Base-by-base conservation (phyloP, 148 eudicot genomes). In the Vaccinium macrocarpon region DNA sequence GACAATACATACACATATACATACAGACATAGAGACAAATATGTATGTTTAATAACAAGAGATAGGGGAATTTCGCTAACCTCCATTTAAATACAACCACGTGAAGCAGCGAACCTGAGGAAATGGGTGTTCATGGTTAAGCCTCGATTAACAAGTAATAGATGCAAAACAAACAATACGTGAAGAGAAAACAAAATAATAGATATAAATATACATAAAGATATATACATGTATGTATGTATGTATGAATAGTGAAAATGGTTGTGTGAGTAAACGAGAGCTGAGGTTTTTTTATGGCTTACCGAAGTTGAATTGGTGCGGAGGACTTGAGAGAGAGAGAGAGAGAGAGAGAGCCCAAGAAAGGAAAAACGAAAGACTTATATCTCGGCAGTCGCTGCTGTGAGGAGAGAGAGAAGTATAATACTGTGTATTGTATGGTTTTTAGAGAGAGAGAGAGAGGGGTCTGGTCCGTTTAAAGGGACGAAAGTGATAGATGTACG, bases 111-210 rank as follows among this genome's bases (percentile, higher is more conserved):
- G 78, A 82, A 59, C 75, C 56, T 72, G 77, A 85, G 73, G 73
- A 35, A 85, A 85, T 85, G 86, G 86, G 83, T 72, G 83, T 84
- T 32, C 83, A 38, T 35, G 80, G 78, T 85, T 73, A 51, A 12
- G 70, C 42, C 53, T 38, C 68, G 82, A 84, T 84, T 84, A 68
- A 84, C 82, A 48, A 80, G 82, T 79, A 68, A 38, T n/a, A 74
- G 85, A 86, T 83, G 49, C 51, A 68, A 86, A 82, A 82, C 82
- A 82, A 82, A 79, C 61, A 70, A 83, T 83, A 82, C 76, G 81
- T 76, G 84, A 61, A 29, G 21, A 76, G 46, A 49, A 59, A 59
- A 25, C 46, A 1, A 16, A 51, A 29, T 80, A 46, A 27, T 19
- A 42, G 10, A 5, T 52, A 38, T 53, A 78, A 68, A 38, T 25